Evolutionary conservation across 345 rosid species (phyloP).

Genomic region (Orychophragmus violaceus): DNA sequence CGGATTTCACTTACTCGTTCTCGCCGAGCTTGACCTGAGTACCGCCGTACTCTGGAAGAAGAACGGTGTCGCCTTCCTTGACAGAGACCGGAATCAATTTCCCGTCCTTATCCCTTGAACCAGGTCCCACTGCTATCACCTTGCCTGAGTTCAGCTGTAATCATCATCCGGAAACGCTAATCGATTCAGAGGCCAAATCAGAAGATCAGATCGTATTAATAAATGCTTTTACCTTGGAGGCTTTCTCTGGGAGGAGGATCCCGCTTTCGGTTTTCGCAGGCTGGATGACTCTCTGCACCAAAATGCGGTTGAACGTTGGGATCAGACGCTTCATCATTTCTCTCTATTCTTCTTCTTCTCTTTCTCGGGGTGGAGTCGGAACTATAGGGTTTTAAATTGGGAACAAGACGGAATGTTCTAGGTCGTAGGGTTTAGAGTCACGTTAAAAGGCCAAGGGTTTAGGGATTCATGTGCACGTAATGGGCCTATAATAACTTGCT

Average conservation of each 20-base stretch:
- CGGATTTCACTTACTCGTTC: slow-evolving; percentile 44
- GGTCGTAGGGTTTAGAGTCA: background rate
- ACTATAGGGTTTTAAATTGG: slow-evolving; percentile 16
- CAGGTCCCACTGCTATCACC: slow-evolving; percentile 76
- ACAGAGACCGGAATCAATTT: slow-evolving; percentile 50
- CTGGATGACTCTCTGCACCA: slow-evolving; percentile 68
- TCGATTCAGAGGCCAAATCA: background rate
- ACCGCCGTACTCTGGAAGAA: slow-evolving; percentile 79
- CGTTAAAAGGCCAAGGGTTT: slow-evolving; percentile 11
- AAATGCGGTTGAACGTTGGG: slow-evolving; percentile 64
- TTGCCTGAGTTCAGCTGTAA: slow-evolving; percentile 74
- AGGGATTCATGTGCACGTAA: background rate
- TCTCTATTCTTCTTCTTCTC: background rate
- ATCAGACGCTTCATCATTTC: slow-evolving; percentile 75
- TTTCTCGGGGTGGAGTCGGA: background rate
- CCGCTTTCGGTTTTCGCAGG: slow-evolving; percentile 78
- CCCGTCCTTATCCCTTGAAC: slow-evolving; percentile 54
- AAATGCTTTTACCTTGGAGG: slow-evolving; percentile 39
- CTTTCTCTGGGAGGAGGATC: slow-evolving; percentile 70
- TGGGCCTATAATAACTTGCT: background rate
- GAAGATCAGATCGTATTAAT: background rate
- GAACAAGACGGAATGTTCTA: slow-evolving; percentile 19
- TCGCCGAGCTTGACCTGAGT: slow-evolving; percentile 75
- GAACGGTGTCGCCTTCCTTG: slow-evolving; percentile 88
- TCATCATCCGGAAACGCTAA: background rate